Evolutionary conservation across 2,329 filamentous ascomycete species (phyloP), one percentile per base, ranked within the genome.

Genomic region (Apiospora marii): DNA sequence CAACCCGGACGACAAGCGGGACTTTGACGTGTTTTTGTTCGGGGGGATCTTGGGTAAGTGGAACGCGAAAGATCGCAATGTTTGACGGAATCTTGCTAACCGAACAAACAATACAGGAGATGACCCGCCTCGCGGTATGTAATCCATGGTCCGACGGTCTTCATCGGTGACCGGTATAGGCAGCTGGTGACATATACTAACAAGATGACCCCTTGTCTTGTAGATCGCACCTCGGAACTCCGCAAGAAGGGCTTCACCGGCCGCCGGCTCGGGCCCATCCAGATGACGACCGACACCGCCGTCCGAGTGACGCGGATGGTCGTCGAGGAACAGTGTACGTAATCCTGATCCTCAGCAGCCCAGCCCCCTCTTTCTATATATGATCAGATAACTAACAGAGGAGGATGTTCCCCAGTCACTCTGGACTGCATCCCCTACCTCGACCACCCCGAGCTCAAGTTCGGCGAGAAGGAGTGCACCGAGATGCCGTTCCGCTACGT

Each of bases 401-500:
- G 30, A 16, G 10, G 24, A 30, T 14, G 24, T 13, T 64, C 8
- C 37, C 37, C 76, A 98, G 95, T 92, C 49, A 88, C 93, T 0
- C 86, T 99, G 67, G 90, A 93, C 72, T 86, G 95, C 76, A 92
- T 99, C 46, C 87, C 91, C 1, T 98, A 96, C 80, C 82, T 96
- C 46, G 95, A 98, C 81, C 92, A 94, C 79, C 96, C 96, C 0
- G 96, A 98, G 80, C 89, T 99, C 80, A 92, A 92, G 80, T 92
- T 98, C 82, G 94, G 94, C 81, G 92, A 96, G 81, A 92, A 97
- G 79, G 96, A 99, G 84, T 96, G 93, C 81, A 98, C 95, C 0
- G 89, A 98, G 82, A 98, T 99, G 96, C 96, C 96, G 0, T 99
- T 99, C 83, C 94, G 96, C 77, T 99, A 99, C 81, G 95, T 99